Percentiles rank a stretch among this genome's conserved stretches.
phyloP scores from a whole-genome alignment of 1,139 yeast genomes.

The Suhomyces choctaworum region DNA sequence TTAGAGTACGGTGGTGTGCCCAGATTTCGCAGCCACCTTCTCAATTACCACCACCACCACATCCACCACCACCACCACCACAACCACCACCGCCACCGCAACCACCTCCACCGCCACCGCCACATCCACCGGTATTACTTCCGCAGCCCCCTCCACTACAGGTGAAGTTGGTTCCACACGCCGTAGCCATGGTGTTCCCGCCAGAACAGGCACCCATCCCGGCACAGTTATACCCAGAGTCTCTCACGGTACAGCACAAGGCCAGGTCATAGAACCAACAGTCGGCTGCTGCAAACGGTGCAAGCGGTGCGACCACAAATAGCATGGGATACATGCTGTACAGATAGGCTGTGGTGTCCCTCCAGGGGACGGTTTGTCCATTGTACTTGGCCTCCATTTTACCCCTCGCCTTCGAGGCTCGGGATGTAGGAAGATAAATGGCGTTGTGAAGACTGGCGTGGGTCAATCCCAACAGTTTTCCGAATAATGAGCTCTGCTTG shows the following conservation, averaged over 20 bases:
- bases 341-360: background rate
- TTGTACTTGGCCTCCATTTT: conserved; percentile 10
- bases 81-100: conserved; percentile 10
- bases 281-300: conserved; percentile 9
- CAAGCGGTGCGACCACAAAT: conserved; percentile 15
- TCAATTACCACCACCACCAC: conserved; percentile 6
- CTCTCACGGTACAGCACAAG: conserved; percentile 16
- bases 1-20: too few species aligned
- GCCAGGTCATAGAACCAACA: conserved; percentile 14
- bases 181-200: conserved; percentile 1
- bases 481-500: conserved; percentile 5
- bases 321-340: conserved; percentile 11
- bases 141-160: conserved; percentile 4
- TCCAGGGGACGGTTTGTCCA: conserved; percentile 13
- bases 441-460: conserved; percentile 24
- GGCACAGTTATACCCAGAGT: conserved; percentile 13
- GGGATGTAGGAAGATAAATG: conserved; percentile 13
- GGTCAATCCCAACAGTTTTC: conserved; percentile 15
- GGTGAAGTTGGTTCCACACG: conserved; percentile 2
- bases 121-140: conserved; percentile 4
- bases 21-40: too few species aligned
- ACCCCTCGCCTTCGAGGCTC: conserved; percentile 7
- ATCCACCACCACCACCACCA: conserved; percentile 4
- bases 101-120: conserved; percentile 6
- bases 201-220: conserved; percentile 11